A percentile compares a stretch with the other conserved stretches of the same genome.
phyloP scores from a whole-genome alignment of 2,329 filamentous ascomycete genomes.

The Hirsutella thompsonii region DNA sequence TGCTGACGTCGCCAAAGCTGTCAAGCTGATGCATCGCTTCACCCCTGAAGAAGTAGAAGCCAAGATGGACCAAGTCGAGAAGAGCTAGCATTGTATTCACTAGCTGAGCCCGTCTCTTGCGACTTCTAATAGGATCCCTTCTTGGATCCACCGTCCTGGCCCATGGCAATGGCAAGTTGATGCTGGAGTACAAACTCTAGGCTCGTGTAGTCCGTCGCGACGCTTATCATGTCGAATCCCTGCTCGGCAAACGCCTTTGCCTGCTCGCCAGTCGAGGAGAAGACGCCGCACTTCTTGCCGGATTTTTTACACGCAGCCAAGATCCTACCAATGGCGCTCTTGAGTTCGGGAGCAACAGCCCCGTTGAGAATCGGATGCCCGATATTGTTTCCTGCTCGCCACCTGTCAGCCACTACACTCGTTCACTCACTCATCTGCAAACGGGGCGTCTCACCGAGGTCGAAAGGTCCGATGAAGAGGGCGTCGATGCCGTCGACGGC shows the following conservation, averaged over 20 bases:
- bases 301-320: conserved; percentile 43
- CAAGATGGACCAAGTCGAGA: conserved; percentile 52
- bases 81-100: conserved; percentile 5
- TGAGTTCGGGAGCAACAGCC: conserved; percentile 43
- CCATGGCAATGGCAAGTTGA: conserved; percentile 33
- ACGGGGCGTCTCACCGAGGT: conserved; percentile 31
- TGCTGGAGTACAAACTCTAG: conserved; percentile 30
- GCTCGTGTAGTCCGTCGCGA: conserved; percentile 41
- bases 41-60: conserved; percentile 50
- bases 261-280: conserved; percentile 41
- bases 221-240: conserved; percentile 50
- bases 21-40: conserved; percentile 71
- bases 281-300: conserved; percentile 55
- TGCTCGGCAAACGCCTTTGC: conserved; percentile 38
- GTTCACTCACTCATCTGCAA: not conserved
- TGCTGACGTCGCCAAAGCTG: conserved; percentile 41
- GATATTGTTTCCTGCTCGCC: conserved; percentile 38
- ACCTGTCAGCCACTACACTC: conserved; percentile 4
- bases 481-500: conserved; percentile 47
- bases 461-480: conserved; percentile 54
- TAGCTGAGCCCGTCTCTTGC: not conserved
- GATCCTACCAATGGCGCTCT: conserved; percentile 44
- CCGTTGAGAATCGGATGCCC: conserved; percentile 48
- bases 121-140: conserved; percentile 28
- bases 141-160: conserved; percentile 21